Conservation (phyloP, 306 rosid genomes). For the Medicago ruthenica region DNA sequence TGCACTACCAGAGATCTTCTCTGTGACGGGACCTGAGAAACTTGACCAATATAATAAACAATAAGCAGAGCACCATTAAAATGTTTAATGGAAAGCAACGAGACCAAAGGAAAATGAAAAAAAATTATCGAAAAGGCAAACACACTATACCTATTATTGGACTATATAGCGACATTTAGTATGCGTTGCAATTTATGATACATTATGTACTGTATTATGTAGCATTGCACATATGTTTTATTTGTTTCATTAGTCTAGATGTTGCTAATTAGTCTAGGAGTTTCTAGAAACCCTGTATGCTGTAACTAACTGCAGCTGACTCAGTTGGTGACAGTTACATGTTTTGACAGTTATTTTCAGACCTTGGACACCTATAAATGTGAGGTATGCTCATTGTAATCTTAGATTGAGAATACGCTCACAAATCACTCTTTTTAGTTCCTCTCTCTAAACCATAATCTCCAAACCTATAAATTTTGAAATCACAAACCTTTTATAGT, state of each 20-base stretch:
- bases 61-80: constrained; percentile 73
- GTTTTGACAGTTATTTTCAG: neutral
- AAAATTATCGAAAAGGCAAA: constrained; percentile 19
- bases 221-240: neutral
- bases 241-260: constrained; percentile 3
- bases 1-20: constrained; percentile 68
- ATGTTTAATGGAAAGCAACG: constrained; percentile 40
- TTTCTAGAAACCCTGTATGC: neutral
- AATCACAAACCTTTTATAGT: constrained; percentile 31
- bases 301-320: neutral
- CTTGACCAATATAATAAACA: constrained; percentile 97
- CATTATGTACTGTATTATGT: neutral
- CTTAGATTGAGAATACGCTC: neutral
- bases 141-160: neutral
- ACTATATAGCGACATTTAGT: neutral
- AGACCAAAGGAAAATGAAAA: constrained; percentile 18
- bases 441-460: neutral
- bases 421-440: constrained; percentile 8
- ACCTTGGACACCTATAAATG: neutral
- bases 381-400: neutral
- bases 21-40: constrained; percentile 98
- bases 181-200: neutral
- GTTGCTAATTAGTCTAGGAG: constrained; percentile 8
- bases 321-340: neutral
- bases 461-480: constrained; percentile 5